Conservation (phyloP, 768 basidiomycete genomes). For the Rubroboletus satanas region DNA sequence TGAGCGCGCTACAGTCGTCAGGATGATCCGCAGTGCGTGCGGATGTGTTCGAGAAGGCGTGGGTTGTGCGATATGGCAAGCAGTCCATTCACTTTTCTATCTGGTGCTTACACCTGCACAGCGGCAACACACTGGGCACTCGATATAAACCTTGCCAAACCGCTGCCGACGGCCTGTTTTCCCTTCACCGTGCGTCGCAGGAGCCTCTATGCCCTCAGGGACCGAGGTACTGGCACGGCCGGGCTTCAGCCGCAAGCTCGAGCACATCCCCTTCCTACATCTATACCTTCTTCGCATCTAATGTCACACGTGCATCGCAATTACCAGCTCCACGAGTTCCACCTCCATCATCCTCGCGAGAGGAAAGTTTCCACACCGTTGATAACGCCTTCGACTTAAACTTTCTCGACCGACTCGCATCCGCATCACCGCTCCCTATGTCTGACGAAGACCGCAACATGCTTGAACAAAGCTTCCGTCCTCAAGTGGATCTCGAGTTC, state of each 20-base stretch:
- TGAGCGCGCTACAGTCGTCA: conserved; percentile 44
- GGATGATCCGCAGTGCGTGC: conserved; percentile 53
- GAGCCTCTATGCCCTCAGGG: conserved; percentile 38
- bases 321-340: conserved; percentile 3
- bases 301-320: conserved; percentile 36
- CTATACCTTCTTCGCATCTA: conserved; percentile 47
- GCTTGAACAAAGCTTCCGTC: conserved; percentile 12
- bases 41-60: conserved; percentile 67
- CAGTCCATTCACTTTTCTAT: background rate
- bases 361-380: conserved; percentile 19
- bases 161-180: conserved; percentile 45
- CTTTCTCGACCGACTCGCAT: conserved; percentile 40
- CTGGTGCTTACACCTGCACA: conserved; percentile 25
- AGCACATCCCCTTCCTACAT: conserved; percentile 24
- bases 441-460: conserved; percentile 30
- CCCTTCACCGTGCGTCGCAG: conserved; percentile 17
- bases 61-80: conserved; percentile 59
- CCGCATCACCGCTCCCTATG: conserved; percentile 36
- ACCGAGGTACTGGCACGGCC: conserved; percentile 39
- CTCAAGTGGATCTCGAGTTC: conserved; percentile 22
- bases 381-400: conserved; percentile 33
- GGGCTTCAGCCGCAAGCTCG: conserved; percentile 12
- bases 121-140: conserved; percentile 63
- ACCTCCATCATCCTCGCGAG: conserved; percentile 1
- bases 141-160: conserved; percentile 58